These are phyloP conservation scores for Nigrospora oryzae DNA, from an alignment of 2,329 filamentous ascomycete genomes.

Conservation along the genomic window DNA sequence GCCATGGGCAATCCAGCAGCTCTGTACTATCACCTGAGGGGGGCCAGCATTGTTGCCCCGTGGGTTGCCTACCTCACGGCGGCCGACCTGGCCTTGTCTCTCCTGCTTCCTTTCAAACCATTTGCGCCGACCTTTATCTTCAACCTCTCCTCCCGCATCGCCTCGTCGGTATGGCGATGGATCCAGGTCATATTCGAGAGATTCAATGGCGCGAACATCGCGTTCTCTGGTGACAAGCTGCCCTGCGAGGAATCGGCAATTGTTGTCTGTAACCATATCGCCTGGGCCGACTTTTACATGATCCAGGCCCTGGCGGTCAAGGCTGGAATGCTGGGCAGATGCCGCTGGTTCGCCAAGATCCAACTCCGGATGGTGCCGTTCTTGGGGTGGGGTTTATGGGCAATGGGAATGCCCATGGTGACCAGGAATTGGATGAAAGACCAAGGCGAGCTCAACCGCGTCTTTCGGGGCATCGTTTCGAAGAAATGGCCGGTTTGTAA, in stretches of 20 bases:
- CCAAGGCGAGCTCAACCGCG: conserved; percentile 43
- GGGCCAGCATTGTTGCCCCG: conserved; percentile 32
- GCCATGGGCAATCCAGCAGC: not conserved
- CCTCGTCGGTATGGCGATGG: conserved; percentile 45
- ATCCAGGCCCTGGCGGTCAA: conserved; percentile 48
- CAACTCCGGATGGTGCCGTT: conserved; percentile 51
- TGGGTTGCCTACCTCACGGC: conserved; percentile 45
- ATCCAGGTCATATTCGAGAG: conserved; percentile 49
- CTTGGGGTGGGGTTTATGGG: conserved; percentile 56
- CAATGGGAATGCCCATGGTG: conserved; percentile 57
- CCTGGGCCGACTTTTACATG: conserved; percentile 57
- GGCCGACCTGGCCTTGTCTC: conserved; percentile 41
- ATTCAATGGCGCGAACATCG: conserved; percentile 44
- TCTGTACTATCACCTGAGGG: conserved; percentile 30
- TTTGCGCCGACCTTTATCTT: conserved; percentile 42
- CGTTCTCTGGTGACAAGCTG: conserved; percentile 41
- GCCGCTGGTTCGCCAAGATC: conserved; percentile 54
- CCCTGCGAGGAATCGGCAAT: conserved; percentile 49
- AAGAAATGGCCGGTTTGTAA: conserved; percentile 49
- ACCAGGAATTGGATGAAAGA: conserved; percentile 51
- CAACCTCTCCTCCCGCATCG: conserved; percentile 44
- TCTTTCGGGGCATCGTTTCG: conserved; percentile 45
- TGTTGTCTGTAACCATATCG: conserved; percentile 51
- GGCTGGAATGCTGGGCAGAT: conserved; percentile 50
- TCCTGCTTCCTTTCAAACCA: conserved; percentile 37